Percentiles rank a stretch among this genome's conserved stretches.
Evolutionary conservation across 2,329 filamentous ascomycete genomes (phyloP).

Genomic region (Xylaria sp.): DNA sequence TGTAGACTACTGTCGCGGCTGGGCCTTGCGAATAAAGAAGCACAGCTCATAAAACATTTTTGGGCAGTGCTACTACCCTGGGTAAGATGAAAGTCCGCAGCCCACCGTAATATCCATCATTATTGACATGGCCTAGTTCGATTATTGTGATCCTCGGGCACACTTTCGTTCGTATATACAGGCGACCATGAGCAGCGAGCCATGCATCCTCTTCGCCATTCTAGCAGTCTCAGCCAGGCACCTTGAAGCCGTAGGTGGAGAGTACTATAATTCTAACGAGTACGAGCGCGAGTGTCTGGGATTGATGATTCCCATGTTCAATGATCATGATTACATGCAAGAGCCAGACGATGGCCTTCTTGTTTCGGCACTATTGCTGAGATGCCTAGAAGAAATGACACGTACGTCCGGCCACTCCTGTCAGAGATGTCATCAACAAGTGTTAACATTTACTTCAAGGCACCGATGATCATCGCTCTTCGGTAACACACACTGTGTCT

Average conservation of each 20-base stretch:
- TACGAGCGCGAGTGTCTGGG: conserved; percentile 17
- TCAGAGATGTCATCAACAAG: neutral
- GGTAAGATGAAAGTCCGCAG: neutral
- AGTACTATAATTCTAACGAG: conserved; percentile 16
- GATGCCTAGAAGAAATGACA: conserved; percentile 22
- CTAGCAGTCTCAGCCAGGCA: conserved; percentile 18
- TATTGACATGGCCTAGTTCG: conserved; percentile 6
- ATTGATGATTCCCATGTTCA: conserved; percentile 22
- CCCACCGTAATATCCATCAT: neutral
- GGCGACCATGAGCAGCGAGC: conserved; percentile 8
- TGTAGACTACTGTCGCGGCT: neutral
- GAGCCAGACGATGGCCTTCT: conserved; percentile 15
- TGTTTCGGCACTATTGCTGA: conserved; percentile 7
- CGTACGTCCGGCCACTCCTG: neutral
- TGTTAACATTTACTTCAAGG: conserved; percentile 3
- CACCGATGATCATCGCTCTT: conserved; percentile 9
- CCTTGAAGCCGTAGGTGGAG: conserved; percentile 9
- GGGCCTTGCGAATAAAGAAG: conserved; percentile 17
- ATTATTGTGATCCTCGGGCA: conserved; percentile 16
- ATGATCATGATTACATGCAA: conserved; percentile 14
- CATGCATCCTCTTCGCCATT: conserved; percentile 14
- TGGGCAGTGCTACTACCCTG: conserved; percentile 16
- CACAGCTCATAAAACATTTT: conserved; percentile 20
- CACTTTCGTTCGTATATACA: conserved; percentile 17
- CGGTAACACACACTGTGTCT: conserved; percentile 18